Conservation (phyloP, 768 basidiomycete genomes). For the Boletus pseudo-olivaceus region DNA sequence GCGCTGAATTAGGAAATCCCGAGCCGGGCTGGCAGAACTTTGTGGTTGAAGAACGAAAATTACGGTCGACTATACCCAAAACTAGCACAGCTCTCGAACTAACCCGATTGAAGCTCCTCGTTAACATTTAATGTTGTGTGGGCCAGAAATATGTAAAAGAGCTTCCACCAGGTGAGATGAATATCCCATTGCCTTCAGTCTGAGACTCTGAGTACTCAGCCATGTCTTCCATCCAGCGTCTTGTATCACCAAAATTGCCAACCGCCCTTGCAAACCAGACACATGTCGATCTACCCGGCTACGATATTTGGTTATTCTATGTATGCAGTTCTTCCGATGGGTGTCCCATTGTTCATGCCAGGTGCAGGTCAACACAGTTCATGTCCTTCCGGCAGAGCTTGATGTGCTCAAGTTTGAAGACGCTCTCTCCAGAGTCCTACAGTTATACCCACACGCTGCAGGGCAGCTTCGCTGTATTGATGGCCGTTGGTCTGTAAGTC, state of each 20-base stretch:
- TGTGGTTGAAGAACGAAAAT: too few species aligned
- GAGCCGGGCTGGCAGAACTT: too few species aligned
- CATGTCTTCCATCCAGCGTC: constrained; percentile 6
- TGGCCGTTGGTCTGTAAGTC: constrained; percentile 13
- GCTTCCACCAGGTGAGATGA: background rate
- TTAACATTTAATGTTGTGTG: too few species aligned
- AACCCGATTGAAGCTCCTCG: too few species aligned
- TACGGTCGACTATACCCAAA: too few species aligned
- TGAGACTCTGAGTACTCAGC: background rate
- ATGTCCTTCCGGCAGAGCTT: constrained; percentile 4
- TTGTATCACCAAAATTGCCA: constrained; percentile 7
- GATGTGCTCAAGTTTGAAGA: constrained; percentile 6
- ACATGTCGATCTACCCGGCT: constrained; percentile 13
- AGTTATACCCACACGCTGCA: constrained; percentile 13
- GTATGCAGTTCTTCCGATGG: background rate
- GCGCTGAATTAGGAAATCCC: too few species aligned
- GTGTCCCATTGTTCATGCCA: background rate
- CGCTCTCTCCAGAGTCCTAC: constrained; percentile 12
- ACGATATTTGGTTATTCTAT: constrained; percentile 11
- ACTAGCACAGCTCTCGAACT: too few species aligned
- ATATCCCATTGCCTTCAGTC: background rate
- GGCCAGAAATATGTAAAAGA: too few species aligned
- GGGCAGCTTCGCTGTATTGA: constrained; percentile 7
- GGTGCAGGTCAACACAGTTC: constrained; percentile 2
- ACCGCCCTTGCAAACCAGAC: constrained; percentile 4